phyloP scores from a whole-genome alignment of 331 rosid species.

The Quercus phellos region DNA sequence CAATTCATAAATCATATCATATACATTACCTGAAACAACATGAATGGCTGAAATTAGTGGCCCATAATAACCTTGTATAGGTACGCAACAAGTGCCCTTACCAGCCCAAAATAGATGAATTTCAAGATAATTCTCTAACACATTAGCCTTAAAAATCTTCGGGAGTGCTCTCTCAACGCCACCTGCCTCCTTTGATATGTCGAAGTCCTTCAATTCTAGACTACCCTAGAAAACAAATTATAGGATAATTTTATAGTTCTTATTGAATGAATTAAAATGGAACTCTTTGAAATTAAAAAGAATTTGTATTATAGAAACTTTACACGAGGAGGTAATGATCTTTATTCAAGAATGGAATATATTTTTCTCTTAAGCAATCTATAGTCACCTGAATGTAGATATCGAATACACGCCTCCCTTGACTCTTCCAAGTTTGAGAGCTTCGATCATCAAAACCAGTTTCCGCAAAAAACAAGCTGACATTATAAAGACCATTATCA shows the following conservation, averaged over 20 bases:
- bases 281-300: accelerated
- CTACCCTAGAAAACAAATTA: constrained; percentile 35
- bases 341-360: no score
- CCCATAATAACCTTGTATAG: constrained; percentile 57
- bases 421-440: constrained; percentile 47
- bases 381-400: constrained; percentile 62
- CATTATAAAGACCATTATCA: constrained; percentile 66
- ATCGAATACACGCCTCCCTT: constrained; percentile 67
- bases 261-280: no score
- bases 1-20: no score
- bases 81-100: constrained; percentile 79
- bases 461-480: constrained; percentile 68
- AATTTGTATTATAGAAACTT: no score
- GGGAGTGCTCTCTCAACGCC: constrained; percentile 29
- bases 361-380: no score
- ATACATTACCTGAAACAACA: constrained; percentile 54
- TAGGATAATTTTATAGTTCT: not conserved
- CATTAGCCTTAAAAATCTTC: constrained; percentile 35
- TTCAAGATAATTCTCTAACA: constrained; percentile 56
- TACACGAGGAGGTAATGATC: not conserved
- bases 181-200: constrained; percentile 57
- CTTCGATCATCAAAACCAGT: constrained; percentile 27
- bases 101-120: constrained; percentile 89
- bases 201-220: constrained; percentile 51
- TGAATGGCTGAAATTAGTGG: constrained; percentile 73